Evolutionary conservation across 768 basidiomycete genomes (phyloP).

Genomic region (Tylopilus rubrobrunneus): DNA sequence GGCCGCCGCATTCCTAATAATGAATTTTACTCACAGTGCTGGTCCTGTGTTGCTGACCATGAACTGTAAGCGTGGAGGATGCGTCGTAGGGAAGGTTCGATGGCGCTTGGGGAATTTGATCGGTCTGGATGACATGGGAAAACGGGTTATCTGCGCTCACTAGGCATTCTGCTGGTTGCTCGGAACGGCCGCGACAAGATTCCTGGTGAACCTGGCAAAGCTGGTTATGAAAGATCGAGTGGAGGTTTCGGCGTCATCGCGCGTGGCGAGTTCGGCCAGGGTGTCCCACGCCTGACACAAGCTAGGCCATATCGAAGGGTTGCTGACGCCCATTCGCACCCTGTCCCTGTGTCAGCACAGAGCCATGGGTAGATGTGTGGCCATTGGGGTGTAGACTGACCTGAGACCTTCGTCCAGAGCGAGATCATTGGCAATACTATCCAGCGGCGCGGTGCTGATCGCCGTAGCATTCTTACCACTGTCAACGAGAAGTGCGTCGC

Average conservation of each 20-base stretch:
- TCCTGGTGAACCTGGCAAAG: constrained; percentile 77
- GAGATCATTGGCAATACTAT: constrained; percentile 48
- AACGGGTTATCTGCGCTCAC: constrained; percentile 43
- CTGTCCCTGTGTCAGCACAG: constrained; percentile 22
- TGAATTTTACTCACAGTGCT: constrained; percentile 42
- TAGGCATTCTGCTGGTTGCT: constrained; percentile 69
- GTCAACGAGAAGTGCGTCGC: constrained; percentile 37
- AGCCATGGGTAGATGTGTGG: background rate
- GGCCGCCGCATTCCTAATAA: background rate
- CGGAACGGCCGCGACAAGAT: constrained; percentile 72
- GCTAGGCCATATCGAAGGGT: constrained; percentile 51
- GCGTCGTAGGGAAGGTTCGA: constrained; percentile 66
- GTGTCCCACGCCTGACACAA: constrained; percentile 53
- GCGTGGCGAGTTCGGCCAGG: constrained; percentile 32
- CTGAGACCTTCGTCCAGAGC: constrained; percentile 40
- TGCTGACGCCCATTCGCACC: constrained; percentile 31
- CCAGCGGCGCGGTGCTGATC: constrained; percentile 35
- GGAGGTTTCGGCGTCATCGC: constrained; percentile 29
- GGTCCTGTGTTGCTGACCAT: constrained; percentile 65
- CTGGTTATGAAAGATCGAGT: constrained; percentile 43
- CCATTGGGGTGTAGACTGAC: constrained; percentile 14
- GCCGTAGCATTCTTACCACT: constrained; percentile 15
- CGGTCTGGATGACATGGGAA: background rate
- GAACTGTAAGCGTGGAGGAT: constrained; percentile 74
- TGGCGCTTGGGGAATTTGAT: constrained; percentile 43